These are phyloP conservation scores for Rhodotorula sp. DNA, from an alignment of 1,284 basidiomycete species.

Conservation along the genomic window DNA sequence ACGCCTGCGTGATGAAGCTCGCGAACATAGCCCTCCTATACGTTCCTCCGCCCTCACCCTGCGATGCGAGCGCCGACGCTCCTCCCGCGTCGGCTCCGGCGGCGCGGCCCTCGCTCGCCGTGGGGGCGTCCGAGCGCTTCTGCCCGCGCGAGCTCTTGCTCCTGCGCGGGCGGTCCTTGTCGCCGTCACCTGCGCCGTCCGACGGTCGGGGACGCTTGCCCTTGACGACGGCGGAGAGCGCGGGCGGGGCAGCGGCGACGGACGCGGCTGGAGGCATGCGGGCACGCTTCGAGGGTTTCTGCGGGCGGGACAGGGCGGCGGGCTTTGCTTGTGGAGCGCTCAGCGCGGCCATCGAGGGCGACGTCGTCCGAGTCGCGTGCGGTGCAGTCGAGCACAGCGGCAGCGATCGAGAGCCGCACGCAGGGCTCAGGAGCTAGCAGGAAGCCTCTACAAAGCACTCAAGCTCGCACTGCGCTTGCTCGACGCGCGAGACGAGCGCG, in stretches of 20 bases:
- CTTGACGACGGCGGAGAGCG: background rate
- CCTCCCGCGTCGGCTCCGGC: background rate
- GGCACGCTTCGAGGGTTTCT: background rate
- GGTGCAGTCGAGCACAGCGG: too few relatives aligned
- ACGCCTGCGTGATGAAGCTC: conserved; percentile 76
- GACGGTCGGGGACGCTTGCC: conserved; percentile 15
- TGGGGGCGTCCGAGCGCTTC: conserved; percentile 9
- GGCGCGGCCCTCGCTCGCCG: background rate
- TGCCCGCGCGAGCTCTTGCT: conserved; percentile 18
- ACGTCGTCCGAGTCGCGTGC: background rate
- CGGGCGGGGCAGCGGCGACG: conserved; percentile 5
- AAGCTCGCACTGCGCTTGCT: too few relatives aligned
- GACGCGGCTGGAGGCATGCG: conserved; percentile 8
- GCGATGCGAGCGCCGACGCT: background rate
- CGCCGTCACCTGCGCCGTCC: conserved; percentile 9
- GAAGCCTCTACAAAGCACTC: too few relatives aligned
- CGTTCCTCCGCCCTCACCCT: background rate
- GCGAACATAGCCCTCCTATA: conserved; percentile 73
- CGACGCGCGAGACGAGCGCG: too few relatives aligned
- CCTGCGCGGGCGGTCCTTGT: conserved; percentile 17
- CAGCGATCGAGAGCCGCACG: too few relatives aligned
- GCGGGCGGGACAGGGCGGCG: background rate
- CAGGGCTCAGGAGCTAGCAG: too few relatives aligned
- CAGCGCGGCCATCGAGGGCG: conserved; percentile 5
- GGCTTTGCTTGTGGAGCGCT: background rate